Evolutionary conservation across 2,329 filamentous ascomycete species (phyloP).

Genomic region (Colletotrichum cordylinicola): DNA sequence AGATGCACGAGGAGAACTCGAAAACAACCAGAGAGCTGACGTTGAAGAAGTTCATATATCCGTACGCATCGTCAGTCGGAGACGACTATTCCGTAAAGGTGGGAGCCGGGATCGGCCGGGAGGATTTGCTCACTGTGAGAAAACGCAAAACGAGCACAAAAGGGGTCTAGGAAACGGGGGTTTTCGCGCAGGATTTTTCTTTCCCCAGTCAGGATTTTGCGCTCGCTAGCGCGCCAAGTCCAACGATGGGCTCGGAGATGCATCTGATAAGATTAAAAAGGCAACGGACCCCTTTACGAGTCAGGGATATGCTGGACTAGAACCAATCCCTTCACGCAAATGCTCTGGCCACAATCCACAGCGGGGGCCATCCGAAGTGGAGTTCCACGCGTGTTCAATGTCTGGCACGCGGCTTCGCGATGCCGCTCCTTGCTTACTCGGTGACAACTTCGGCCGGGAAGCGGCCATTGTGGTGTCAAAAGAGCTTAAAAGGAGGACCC

Average conservation of each 20-base stretch:
- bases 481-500: background rate
- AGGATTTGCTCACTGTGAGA: background rate
- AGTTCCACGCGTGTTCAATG: background rate
- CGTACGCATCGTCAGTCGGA: background rate
- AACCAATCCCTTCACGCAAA: background rate
- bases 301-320: background rate
- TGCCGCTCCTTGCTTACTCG: background rate
- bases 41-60: background rate
- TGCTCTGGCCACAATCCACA: background rate
- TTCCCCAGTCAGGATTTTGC: background rate
- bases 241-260: background rate
- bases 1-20: background rate
- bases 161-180: background rate
- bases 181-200: background rate
- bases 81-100: background rate
- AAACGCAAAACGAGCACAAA: background rate
- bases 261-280: conserved; percentile 21
- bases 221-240: conserved; percentile 4
- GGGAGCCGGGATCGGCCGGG: conserved; percentile 2
- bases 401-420: background rate
- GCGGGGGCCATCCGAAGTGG: conserved; percentile 12
- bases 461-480: background rate
- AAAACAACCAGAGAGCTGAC: background rate
- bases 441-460: background rate
- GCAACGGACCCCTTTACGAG: background rate